A percentile compares a stretch with the other conserved stretches of the same genome.
Conservation (phyloP, 345 rosid genomes). For the Fremontodendron californicum region DNA sequence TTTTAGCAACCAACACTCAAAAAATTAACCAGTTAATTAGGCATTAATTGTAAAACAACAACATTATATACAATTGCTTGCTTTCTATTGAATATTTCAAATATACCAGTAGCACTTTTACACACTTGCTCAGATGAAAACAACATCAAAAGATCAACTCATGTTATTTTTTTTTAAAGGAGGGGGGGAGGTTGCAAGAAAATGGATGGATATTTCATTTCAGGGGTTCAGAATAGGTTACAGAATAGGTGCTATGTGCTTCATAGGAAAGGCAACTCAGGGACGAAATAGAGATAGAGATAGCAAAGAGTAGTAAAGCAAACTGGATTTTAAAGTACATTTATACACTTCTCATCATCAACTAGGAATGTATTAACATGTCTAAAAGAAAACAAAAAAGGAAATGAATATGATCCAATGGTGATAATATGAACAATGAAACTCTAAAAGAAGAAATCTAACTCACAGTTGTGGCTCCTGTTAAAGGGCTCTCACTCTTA, state of each 20-base stretch:
- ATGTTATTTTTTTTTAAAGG: neutral
- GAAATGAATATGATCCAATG: neutral
- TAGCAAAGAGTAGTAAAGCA: neutral
- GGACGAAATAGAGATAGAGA: neutral
- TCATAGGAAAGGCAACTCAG: neutral
- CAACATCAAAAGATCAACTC: neutral
- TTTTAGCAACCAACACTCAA: neutral
- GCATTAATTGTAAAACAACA: neutral
- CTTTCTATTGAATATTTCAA: neutral
- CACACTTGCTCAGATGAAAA: neutral
- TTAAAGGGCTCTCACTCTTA: conserved; percentile 23
- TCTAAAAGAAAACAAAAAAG: neutral
- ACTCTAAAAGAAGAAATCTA: conserved; percentile 18
- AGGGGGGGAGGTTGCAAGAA: neutral
- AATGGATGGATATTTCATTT: neutral
- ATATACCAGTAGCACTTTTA: neutral
- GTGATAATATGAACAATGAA: conserved; percentile 1
- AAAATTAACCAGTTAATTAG: neutral
- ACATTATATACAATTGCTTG: neutral
- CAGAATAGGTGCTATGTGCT: too few species aligned
- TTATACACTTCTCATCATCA: conserved; percentile 9
- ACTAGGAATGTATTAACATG: neutral
- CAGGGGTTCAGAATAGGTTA: neutral
- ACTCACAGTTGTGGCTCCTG: conserved; percentile 46
- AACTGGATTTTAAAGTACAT: neutral